Conservation (phyloP, 768 basidiomycete genomes). For the Boletus pseudopeckii region DNA sequence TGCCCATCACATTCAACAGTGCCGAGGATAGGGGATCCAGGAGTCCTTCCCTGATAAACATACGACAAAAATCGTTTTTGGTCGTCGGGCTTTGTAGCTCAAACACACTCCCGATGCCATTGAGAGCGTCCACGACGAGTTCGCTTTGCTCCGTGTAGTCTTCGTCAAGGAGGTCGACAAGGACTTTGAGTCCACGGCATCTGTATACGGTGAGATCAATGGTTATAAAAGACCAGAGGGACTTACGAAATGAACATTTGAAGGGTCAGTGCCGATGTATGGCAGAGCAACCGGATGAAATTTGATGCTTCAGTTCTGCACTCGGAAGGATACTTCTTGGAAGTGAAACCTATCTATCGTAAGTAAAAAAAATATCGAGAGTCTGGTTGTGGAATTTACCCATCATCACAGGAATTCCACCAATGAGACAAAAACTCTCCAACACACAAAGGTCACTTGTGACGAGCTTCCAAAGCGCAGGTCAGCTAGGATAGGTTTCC, state of each 20-base stretch:
- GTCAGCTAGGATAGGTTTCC: neutral
- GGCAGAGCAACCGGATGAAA: constrained; percentile 89
- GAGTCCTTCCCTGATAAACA: constrained; percentile 96
- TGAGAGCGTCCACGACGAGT: constrained; percentile 88
- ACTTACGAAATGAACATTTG: constrained; percentile 99
- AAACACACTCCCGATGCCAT: constrained; percentile 93
- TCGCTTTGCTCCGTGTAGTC: constrained; percentile 90
- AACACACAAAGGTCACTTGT: constrained; percentile 77
- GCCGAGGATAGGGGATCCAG: constrained; percentile 91
- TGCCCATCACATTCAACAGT: constrained; percentile 81
- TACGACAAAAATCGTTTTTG: constrained; percentile 97
- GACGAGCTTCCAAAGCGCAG: constrained; percentile 43
- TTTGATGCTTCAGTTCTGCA: constrained; percentile 94
- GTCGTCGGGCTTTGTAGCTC: constrained; percentile 95
- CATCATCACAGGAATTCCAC: constrained; percentile 96
- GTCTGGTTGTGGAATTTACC: constrained; percentile 39
- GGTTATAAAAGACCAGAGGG: neutral
- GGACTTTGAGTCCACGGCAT: constrained; percentile 90
- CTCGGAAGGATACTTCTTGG: constrained; percentile 90
- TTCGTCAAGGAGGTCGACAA: constrained; percentile 96
- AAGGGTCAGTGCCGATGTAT: constrained; percentile 87
- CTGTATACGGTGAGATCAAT: constrained; percentile 36
- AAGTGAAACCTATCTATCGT: constrained; percentile 69
- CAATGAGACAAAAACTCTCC: constrained; percentile 94
- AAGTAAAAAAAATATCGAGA: neutral